Evolutionary conservation across 768 basidiomycete species (phyloP), one percentile per base, ranked within the genome.

Genomic region (Gautieria morchelliformis): DNA sequence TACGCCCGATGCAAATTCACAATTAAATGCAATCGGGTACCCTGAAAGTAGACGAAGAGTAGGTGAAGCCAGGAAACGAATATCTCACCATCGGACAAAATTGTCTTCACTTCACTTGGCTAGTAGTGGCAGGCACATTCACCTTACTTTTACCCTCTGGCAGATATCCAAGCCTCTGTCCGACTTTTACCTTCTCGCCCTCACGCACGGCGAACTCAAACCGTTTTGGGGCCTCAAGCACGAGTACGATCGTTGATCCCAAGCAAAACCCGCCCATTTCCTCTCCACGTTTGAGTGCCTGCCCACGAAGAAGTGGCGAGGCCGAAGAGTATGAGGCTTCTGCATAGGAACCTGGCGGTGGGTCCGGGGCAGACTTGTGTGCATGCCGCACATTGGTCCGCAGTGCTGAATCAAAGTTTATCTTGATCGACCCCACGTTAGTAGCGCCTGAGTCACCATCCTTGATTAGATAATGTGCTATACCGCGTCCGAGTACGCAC

Each of bases 251-350:
- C 5, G 95, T 98, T 70, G 89, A 92, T 5, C 94, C 94, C 4
- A 98, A 75, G 64, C 85, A 87, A 73, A 99, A 99, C 1, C 94
- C 96, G 33, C 96, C 96, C 89, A 97, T 92, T 74, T 99, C 94
- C 69, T 96, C 89, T 0, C 90, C 94, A 1, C 88, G 78, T 0
- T 74, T 75, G 46, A 97, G 76, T 1, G 95, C 94, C 65, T 96
- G 93, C 0, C 96, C 96, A 17, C 83, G 78, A 37, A 98, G 77
- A 27, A 98, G 70, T 0, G 84, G 73, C 1, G 89, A 93, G 0
- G 94, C 95, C 6, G 79, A 80, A 2, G 84, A 81, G 70, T 99
- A 99, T 14, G 90, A 85, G 0, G 94, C 96, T 72, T 98, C 96
- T 5, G 83, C 81, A 71, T 90, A 96, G 1, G 92, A 89, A 30